Evolutionary conservation across 2,329 filamentous ascomycete species (phyloP).

Genomic region (Aspergillus pseudotamarii): DNA sequence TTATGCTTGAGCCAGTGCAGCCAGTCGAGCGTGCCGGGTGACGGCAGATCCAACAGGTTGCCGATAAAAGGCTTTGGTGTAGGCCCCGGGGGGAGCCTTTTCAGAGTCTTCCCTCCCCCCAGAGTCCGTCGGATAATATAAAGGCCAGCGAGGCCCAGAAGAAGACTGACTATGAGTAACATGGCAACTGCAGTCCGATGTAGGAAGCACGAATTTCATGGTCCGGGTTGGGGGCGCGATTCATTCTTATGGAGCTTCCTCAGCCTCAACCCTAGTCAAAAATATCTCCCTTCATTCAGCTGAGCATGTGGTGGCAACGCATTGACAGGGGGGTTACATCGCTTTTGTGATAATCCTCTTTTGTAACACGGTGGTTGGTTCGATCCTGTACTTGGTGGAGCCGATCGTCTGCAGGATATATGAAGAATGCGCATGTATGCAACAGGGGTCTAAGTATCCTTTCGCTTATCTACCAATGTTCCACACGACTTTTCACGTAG

Average conservation of each 20-base stretch:
- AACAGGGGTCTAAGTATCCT: not conserved
- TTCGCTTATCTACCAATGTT: not conserved
- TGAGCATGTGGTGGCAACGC: not conserved
- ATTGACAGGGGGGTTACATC: not conserved
- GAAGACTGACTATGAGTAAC: not conserved
- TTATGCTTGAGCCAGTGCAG: constrained; percentile 47
- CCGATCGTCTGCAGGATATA: not conserved
- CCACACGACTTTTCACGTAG: too few relatives aligned
- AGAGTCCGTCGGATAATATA: not conserved
- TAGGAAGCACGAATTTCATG: not conserved
- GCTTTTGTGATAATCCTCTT: not conserved
- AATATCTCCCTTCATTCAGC: not conserved
- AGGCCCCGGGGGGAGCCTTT: constrained; percentile 52
- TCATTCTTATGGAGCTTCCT: not conserved
- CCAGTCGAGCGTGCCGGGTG: constrained; percentile 37
- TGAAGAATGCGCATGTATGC: not conserved
- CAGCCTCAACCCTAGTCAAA: not conserved
- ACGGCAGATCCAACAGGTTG: constrained; percentile 52
- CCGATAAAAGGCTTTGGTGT: constrained; percentile 51
- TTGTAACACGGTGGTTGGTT: not conserved
- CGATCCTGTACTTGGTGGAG: not conserved
- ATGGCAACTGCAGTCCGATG: not conserved
- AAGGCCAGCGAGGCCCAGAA: not conserved
- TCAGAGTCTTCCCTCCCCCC: not conserved
- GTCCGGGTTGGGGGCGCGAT: not conserved